Percentiles rank a stretch among this genome's conserved stretches.
These are phyloP conservation scores for Pharnaceum exiguum DNA, from an alignment of 148 eudicot genomes.

Conservation along the genomic window DNA sequence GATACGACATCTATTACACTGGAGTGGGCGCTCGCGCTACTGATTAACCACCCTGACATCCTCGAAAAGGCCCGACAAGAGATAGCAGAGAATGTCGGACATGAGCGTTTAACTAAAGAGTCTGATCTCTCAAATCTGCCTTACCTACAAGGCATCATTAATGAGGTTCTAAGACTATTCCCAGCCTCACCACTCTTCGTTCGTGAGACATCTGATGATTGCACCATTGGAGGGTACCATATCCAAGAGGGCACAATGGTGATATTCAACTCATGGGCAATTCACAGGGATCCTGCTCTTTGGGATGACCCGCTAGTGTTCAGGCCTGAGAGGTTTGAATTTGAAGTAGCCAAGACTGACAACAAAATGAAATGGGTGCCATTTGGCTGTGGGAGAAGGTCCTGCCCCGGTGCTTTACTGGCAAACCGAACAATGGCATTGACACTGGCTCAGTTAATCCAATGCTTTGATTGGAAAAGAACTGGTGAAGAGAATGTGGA, in stretches of 20 bases:
- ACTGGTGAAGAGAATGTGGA: conserved; percentile 7
- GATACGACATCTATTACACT: conserved; percentile 24
- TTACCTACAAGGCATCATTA: conserved; percentile 16
- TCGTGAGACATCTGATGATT: conserved; percentile 18
- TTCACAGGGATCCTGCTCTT: conserved; percentile 11
- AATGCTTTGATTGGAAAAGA: conserved; percentile 26
- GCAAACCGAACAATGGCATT: conserved; percentile 9
- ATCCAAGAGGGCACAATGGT: conserved; percentile 8
- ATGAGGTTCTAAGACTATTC: conserved; percentile 22
- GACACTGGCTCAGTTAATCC: conserved; percentile 14
- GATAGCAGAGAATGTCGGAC: conserved; percentile 4
- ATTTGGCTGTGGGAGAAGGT: conserved; percentile 21
- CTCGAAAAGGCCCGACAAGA: conserved; percentile 22
- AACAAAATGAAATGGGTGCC: conserved; percentile 10
- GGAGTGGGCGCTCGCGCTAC: conserved; percentile 23
- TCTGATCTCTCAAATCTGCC: conserved; percentile 17
- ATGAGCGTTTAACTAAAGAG: conserved; percentile 10
- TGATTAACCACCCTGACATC: conserved; percentile 20
- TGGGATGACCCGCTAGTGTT: conserved; percentile 18
- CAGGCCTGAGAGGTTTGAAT: conserved; percentile 19
- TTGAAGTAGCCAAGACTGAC: conserved; percentile 4
- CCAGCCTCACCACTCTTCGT: conserved; percentile 25
- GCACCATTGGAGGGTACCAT: conserved; percentile 15
- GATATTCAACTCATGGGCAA: conserved; percentile 16
- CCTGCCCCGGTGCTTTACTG: conserved; percentile 17